These are phyloP conservation scores for Zygnema circumcarinatum DNA, from an alignment of 139 green algal genomes.

Conservation along the genomic window DNA sequence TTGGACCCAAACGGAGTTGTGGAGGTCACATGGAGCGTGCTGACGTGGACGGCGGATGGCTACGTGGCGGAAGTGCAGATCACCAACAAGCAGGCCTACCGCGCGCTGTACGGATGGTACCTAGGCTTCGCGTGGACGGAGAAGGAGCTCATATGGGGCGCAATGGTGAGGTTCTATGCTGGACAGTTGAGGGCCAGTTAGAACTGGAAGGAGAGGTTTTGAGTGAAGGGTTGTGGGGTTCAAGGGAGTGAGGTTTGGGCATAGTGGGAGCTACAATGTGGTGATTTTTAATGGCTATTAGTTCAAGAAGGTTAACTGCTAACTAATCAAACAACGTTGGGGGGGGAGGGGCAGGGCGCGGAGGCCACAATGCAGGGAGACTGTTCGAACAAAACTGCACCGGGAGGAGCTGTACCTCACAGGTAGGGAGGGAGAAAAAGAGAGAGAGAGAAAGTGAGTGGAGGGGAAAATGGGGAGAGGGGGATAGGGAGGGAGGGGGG, in stretches of 20 bases:
- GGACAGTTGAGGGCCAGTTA: too few relatives aligned
- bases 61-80: not conserved
- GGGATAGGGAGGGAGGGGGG: not conserved
- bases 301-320: too few relatives aligned
- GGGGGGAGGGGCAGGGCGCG: not conserved
- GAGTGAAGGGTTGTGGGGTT: not conserved
- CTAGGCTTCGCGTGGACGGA: too few relatives aligned
- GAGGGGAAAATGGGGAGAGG: not conserved
- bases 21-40: not conserved
- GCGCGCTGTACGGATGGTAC: too few relatives aligned
- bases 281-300: too few relatives aligned
- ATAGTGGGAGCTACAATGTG: too few relatives aligned
- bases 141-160: too few relatives aligned
- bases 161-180: too few relatives aligned
- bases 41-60: not conserved
- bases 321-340: too few relatives aligned
- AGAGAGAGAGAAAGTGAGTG: not conserved
- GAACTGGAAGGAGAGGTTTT: not conserved
- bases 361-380: not conserved
- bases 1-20: not conserved
- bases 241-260: not conserved
- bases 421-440: not conserved
- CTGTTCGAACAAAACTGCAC: too few relatives aligned
- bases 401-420: too few relatives aligned
- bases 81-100: too few relatives aligned